These are phyloP conservation scores for Porcisia deanei DNA, from an alignment of 208 protist genomes.

Conservation along the genomic window DNA sequence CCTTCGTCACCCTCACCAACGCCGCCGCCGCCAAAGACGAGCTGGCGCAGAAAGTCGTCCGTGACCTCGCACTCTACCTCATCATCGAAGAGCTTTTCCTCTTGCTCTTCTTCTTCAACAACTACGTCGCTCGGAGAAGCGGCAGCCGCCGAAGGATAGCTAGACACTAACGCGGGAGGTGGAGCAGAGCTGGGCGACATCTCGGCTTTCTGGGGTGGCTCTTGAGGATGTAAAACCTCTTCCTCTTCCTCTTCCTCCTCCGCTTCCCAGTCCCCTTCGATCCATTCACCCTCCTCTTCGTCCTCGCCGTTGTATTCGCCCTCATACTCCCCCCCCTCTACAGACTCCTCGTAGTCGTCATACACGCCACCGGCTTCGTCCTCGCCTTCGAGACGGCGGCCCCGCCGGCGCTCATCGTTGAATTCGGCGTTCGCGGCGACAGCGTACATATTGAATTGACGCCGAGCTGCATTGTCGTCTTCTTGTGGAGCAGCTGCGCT, in stretches of 20 bases:
- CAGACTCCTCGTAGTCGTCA: conserved; percentile 21
- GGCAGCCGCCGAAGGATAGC: not conserved
- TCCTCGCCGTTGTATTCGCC: conserved; percentile 11
- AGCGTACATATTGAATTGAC: conserved; percentile 31
- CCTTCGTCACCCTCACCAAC: conserved; percentile 24
- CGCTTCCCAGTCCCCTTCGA: conserved; percentile 26
- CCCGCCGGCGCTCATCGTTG: conserved; percentile 9
- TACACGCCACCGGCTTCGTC: conserved; percentile 14
- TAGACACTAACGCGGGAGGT: conserved; percentile 4
- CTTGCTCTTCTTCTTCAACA: conserved; percentile 34
- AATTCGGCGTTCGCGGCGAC: conserved; percentile 28
- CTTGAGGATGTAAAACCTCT: not conserved
- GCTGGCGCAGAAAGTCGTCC: conserved; percentile 79
- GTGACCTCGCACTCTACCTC: conserved; percentile 84
- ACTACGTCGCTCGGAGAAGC: not conserved
- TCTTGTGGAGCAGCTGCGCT: conserved; percentile 11
- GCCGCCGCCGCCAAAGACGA: conserved; percentile 62
- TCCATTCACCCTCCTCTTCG: conserved; percentile 21
- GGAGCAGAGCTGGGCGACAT: not conserved
- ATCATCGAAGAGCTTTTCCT: conserved; percentile 81
- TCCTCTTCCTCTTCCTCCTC: conserved; percentile 17
- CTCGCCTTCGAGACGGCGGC: conserved; percentile 17
- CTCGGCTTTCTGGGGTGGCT: not conserved
- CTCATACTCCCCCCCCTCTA: conserved; percentile 15
- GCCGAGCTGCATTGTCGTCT: conserved; percentile 19